Evolutionary conservation across 306 rosid genomes (phyloP).

Genomic region (Vachellia collinsii): DNA sequence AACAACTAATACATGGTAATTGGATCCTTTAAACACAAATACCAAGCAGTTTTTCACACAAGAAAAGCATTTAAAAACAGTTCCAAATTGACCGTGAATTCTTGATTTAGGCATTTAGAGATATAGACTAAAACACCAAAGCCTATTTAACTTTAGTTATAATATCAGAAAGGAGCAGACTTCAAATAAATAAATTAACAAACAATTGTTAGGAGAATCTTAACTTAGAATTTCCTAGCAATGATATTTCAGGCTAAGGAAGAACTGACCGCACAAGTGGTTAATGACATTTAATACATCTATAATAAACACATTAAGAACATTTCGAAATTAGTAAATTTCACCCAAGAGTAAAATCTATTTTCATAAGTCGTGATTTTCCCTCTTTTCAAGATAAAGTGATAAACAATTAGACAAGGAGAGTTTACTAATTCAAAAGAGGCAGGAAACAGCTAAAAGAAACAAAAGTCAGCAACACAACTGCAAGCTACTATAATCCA

Average conservation of each 20-base stretch:
- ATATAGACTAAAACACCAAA: not conserved
- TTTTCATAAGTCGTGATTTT: not conserved
- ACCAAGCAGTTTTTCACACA: slow-evolving; percentile 14
- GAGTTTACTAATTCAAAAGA: not conserved
- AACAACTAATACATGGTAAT: not conserved
- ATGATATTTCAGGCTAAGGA: not conserved
- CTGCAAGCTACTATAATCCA: slow-evolving; percentile 4
- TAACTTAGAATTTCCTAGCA: not conserved
- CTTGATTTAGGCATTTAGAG: not conserved
- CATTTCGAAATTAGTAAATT: not conserved
- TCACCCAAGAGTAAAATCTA: not conserved
- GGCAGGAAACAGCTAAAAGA: not conserved
- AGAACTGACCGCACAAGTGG: not conserved
- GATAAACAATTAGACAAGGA: not conserved
- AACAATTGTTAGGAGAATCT: not conserved
- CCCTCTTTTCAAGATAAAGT: not conserved
- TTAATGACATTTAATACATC: not conserved
- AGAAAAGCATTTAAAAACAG: slow-evolving; percentile 9
- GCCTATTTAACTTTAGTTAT: not conserved
- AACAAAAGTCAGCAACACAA: slow-evolving; percentile 1
- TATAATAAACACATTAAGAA: not conserved
- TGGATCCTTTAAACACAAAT: not conserved
- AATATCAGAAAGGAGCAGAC: not conserved
- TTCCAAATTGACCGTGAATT: not conserved
- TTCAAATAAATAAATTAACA: not conserved